A percentile compares a stretch with the other conserved stretches of the same genome.
phyloP scores from a whole-genome alignment of 305 asterid genomes.

The Fraxinus platypoda region DNA sequence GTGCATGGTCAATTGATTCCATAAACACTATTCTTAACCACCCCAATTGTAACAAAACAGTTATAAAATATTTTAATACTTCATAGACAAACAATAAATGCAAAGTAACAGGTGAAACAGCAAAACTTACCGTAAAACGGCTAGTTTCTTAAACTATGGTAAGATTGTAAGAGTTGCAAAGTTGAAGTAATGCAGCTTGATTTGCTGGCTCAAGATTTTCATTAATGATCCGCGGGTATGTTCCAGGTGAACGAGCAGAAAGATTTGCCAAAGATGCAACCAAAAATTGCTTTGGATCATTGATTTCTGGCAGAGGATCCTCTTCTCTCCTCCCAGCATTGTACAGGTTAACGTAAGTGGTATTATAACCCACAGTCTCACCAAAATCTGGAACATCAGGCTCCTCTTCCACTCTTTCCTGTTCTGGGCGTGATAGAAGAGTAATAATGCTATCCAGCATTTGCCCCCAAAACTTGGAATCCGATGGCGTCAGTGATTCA shows the following conservation, averaged over 20 bases:
- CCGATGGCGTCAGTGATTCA: slow-evolving; percentile 59
- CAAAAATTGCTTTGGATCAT: slow-evolving; percentile 77
- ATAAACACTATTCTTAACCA: not conserved
- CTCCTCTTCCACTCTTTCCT: slow-evolving; percentile 81
- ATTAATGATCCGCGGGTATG: slow-evolving; percentile 50
- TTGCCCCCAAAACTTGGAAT: slow-evolving; percentile 70
- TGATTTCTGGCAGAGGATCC: slow-evolving; percentile 78
- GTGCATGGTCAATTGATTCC: not conserved
- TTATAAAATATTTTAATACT: not conserved
- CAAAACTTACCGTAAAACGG: slow-evolving; percentile 42
- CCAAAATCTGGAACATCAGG: slow-evolving; percentile 83
- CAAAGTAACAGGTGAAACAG: not conserved
- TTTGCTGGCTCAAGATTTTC: slow-evolving; percentile 66
- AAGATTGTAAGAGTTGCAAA: slow-evolving; percentile 61
- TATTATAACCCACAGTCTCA: slow-evolving; percentile 71
- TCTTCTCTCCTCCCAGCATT: slow-evolving; percentile 88
- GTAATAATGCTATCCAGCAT: slow-evolving; percentile 87
- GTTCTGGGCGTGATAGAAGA: slow-evolving; percentile 74
- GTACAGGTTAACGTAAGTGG: slow-evolving; percentile 68
- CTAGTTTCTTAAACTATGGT: slow-evolving; percentile 49
- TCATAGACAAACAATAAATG: slow-evolving; percentile 4
- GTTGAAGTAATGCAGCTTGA: slow-evolving; percentile 70
- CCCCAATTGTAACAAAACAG: not conserved
- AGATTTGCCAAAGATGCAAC: slow-evolving; percentile 66
- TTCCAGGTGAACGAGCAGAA: slow-evolving; percentile 69